phyloP scores from a whole-genome alignment of 805 yeast genomes.

The Priceomyces haplophilus region DNA sequence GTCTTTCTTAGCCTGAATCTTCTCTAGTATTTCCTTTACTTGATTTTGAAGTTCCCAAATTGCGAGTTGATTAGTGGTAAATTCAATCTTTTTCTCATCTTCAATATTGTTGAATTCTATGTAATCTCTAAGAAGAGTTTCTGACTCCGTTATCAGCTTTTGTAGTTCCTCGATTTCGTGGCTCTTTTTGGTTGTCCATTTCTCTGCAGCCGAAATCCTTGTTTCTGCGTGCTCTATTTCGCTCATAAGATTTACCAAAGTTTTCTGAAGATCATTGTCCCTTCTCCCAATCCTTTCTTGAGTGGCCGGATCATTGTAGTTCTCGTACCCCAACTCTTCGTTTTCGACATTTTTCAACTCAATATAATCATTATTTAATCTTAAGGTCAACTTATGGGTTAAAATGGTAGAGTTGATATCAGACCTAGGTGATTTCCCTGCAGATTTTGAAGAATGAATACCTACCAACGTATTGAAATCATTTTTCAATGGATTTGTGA shows the following conservation, averaged over 20 bases:
- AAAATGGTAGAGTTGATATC: conserved; percentile 33
- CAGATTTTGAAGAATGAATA: conserved; percentile 38
- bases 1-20: conserved; percentile 45
- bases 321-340: conserved; percentile 35
- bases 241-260: conserved; percentile 42
- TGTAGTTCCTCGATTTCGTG: conserved; percentile 28
- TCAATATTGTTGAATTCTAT: conserved; percentile 18
- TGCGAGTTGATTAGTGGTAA: conserved; percentile 37
- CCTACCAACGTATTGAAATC: conserved; percentile 50
- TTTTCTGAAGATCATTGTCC: conserved; percentile 39
- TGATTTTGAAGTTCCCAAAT: conserved; percentile 47
- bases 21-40: conserved; percentile 41
- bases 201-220: conserved; percentile 33
- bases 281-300: conserved; percentile 43
- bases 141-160: conserved; percentile 22
- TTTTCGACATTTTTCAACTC: conserved; percentile 41
- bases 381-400: conserved; percentile 63
- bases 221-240: conserved; percentile 45
- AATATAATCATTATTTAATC: conserved; percentile 47
- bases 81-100: conserved; percentile 14
- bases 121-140: conserved; percentile 27
- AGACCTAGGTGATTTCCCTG: conserved; percentile 26
- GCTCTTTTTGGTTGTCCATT: conserved; percentile 25
- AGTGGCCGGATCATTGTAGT: conserved; percentile 39
- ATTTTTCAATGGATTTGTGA: conserved; percentile 62